These are phyloP conservation scores for Bothia castanella DNA, from an alignment of 1,284 basidiomycete genomes.

Conservation along the genomic window DNA sequence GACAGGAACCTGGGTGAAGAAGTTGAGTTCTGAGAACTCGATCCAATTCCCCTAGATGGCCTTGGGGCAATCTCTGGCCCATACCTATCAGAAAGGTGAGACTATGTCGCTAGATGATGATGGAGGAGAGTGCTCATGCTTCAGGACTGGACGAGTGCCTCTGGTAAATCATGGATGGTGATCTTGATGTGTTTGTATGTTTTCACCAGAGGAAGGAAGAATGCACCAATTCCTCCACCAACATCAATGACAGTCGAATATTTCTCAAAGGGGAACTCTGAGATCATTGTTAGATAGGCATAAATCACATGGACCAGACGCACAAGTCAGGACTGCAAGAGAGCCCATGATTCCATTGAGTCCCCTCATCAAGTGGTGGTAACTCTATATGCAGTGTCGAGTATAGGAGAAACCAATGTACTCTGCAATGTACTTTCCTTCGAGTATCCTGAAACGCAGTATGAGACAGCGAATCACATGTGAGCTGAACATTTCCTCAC, in stretches of 20 bases:
- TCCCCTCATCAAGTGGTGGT: conserved; percentile 27
- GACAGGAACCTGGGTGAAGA: conserved; percentile 4
- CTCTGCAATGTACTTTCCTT: conserved; percentile 18
- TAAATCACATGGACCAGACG: background rate
- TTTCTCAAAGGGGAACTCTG: conserved; percentile 28
- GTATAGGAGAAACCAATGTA: background rate
- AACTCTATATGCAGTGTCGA: conserved; percentile 15
- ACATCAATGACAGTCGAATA: conserved; percentile 30
- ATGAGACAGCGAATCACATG: too few species aligned
- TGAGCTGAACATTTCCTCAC: too few species aligned
- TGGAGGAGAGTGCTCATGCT: conserved; percentile 20
- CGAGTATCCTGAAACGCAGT: conserved; percentile 1
- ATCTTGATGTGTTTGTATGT: conserved; percentile 27
- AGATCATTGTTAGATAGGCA: conserved; percentile 2
- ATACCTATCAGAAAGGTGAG: too few species aligned
- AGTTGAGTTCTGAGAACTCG: conserved; percentile 26
- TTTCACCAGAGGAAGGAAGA: conserved; percentile 17
- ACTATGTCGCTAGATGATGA: too few species aligned
- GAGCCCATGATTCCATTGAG: conserved; percentile 26
- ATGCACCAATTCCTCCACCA: conserved; percentile 34
- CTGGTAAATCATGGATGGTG: conserved; percentile 31
- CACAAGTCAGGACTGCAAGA: conserved; percentile 26
- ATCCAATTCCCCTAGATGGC: too few species aligned
- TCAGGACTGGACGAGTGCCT: conserved; percentile 24
- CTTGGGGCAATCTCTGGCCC: too few species aligned